Percentiles rank a stretch among this genome's conserved stretches.
Evolutionary conservation across 306 rosid genomes (phyloP).

Genomic region (Corylus avellana): DNA sequence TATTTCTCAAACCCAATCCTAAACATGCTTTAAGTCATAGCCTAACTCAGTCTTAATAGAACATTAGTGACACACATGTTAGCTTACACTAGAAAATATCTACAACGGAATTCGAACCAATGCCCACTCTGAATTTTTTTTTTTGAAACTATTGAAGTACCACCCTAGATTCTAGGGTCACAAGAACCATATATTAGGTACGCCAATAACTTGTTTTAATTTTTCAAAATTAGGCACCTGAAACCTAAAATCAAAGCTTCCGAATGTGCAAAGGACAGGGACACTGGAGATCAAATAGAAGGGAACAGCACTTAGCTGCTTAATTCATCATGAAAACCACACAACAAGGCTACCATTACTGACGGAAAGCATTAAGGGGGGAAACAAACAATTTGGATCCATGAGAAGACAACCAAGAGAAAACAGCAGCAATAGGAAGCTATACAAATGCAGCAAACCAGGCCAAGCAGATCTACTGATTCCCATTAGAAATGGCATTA

Average conservation of each 20-base stretch:
- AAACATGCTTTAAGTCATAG: too few relatives aligned
- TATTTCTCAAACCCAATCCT: too few relatives aligned
- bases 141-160: too few relatives aligned
- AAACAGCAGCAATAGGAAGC: neutral
- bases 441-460: conserved; percentile 17
- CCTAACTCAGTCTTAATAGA: too few relatives aligned
- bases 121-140: too few relatives aligned
- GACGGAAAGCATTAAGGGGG: neutral
- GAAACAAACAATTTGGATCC: neutral
- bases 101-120: too few relatives aligned
- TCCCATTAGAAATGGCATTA: conserved; percentile 46
- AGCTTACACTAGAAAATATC: too few relatives aligned
- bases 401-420: neutral
- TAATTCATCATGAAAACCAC: neutral
- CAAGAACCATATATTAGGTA: too few relatives aligned
- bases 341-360: neutral
- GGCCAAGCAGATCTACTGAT: conserved; percentile 41
- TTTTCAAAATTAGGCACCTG: neutral
- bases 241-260: neutral
- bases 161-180: too few relatives aligned
- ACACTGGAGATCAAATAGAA: neutral
- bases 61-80: too few relatives aligned
- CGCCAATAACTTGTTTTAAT: neutral
- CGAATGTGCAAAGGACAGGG: neutral
- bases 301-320: neutral